Conservation (phyloP, 2,329 filamentous ascomycete species). For the Diplocarpon mali region DNA sequence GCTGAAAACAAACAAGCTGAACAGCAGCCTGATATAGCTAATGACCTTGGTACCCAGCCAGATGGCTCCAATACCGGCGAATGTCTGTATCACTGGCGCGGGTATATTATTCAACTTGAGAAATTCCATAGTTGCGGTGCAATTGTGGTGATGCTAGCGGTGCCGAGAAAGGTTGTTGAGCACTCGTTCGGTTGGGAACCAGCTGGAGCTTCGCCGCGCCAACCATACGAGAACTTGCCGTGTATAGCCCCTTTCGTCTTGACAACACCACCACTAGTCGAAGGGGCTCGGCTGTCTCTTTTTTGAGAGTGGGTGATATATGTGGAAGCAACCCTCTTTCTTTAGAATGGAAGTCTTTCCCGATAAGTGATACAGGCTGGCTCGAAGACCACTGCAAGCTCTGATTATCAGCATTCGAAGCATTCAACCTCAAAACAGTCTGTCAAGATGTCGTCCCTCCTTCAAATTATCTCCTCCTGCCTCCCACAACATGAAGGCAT, state of each 20-base stretch:
- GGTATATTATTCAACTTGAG: slow-evolving; percentile 8
- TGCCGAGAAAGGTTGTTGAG: neutral
- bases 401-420: neutral
- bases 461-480: slow-evolving; percentile 9
- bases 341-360: too few relatives aligned
- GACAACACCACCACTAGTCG: too few relatives aligned
- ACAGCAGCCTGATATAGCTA: slow-evolving; percentile 48
- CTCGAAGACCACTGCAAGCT: neutral
- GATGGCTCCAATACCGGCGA: slow-evolving; percentile 45
- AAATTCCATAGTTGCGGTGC: neutral
- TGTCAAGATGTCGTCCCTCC: slow-evolving; percentile 1
- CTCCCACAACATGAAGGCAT: slow-evolving; percentile 33
- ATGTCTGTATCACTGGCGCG: slow-evolving; percentile 15
- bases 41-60: slow-evolving; percentile 45
- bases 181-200: neutral
- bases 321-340: too few relatives aligned
- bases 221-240: too few relatives aligned
- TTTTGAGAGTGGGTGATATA: too few relatives aligned
- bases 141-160: neutral
- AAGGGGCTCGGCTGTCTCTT: too few relatives aligned
- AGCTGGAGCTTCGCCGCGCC: neutral
- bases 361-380: too few relatives aligned
- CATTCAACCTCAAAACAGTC: neutral
- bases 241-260: too few relatives aligned
- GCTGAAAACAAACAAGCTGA: slow-evolving; percentile 57